Base-by-base conservation (phyloP, 805 yeast species). In the Myxozyma mucilagina region DNA sequence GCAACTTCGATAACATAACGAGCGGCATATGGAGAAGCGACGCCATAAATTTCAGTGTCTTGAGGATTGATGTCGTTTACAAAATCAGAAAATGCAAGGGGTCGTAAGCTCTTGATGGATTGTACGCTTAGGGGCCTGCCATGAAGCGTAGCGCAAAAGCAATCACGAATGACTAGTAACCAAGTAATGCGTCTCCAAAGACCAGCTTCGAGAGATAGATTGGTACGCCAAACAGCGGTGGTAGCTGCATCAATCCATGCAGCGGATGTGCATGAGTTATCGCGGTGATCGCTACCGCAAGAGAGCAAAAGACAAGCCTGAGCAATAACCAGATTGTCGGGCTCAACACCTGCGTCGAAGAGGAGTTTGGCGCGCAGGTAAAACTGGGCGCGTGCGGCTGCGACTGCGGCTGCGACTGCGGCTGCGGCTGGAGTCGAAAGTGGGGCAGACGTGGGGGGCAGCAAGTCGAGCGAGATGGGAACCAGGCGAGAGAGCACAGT, bases 161-260 rank as follows among this genome's bases (percentile, higher is more conserved):
- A 35, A 42, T 57, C 61, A 24, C 61, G 45, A 9, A 48, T 16
- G 20, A 57, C 48, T 4, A 57, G 35, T 16, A 39, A 16, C 61
- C 61, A 57, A 41, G 39, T 39, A 5, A 51, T 14, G 1, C 61
- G 51, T 4, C 42, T 51, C 42, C 43, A 31, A 36, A 48, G 8
- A 13, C 41, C 45, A 20, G 39, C 29, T 13, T 18, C 20, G 10
- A 24, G 20, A 42, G 34, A 14, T 18, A 8, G 10, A 10, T 20
- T 35, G 24, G 53, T 34, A 14, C n/a, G 43, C 41, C 43, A 53
- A 11, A 49, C 18, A n/a, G 45, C 41, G 11, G 47, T 45, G 7
- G 43, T 53, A 11, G 61, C 61, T 13, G 57, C 32, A 36, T 45
- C 44, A 31, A 57, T 29, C 61, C 61, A 57, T 10, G 53, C 35